Conservation (phyloP, 2,329 filamentous ascomycete species). For the Cercospora sesami region DNA sequence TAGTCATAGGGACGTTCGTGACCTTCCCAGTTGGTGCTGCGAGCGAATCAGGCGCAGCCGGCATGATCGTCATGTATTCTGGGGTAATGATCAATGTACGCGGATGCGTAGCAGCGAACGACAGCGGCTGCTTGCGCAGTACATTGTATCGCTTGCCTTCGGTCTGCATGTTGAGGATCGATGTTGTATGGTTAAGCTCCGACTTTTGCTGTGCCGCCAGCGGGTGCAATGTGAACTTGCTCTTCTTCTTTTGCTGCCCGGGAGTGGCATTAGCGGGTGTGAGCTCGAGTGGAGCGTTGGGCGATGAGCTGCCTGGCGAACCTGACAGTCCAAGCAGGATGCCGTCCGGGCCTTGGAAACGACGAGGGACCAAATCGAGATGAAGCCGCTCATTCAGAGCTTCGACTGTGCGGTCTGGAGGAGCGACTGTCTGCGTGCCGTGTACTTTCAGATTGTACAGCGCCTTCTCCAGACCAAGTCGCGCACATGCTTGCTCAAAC, state of each 20-base stretch:
- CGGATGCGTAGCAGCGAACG: slow-evolving; percentile 73
- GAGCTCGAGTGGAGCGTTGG: slow-evolving; percentile 64
- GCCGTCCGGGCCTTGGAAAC: slow-evolving; percentile 53
- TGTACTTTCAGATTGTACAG: slow-evolving; percentile 77
- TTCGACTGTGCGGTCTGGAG: slow-evolving; percentile 74
- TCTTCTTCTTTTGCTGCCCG: slow-evolving; percentile 32
- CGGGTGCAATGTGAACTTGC: slow-evolving; percentile 53
- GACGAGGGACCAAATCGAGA: slow-evolving; percentile 71
- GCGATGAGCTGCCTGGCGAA: slow-evolving; percentile 68
- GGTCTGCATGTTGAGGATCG: slow-evolving; percentile 47
- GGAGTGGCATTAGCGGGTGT: slow-evolving; percentile 41
- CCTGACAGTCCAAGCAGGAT: slow-evolving; percentile 69
- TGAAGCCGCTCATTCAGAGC: slow-evolving; percentile 74
- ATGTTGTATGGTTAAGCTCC: slow-evolving; percentile 26
- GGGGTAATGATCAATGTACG: slow-evolving; percentile 77
- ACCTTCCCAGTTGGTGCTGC: slow-evolving; percentile 58
- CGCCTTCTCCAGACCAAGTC: slow-evolving; percentile 75
- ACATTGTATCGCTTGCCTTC: slow-evolving; percentile 69
- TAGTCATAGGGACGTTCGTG: slow-evolving; percentile 78
- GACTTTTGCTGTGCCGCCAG: slow-evolving; percentile 56
- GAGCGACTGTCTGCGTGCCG: slow-evolving; percentile 70
- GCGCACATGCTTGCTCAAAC: slow-evolving; percentile 74
- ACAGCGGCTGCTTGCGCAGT: slow-evolving; percentile 79
- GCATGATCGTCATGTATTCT: slow-evolving; percentile 85
- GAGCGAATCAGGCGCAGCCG: slow-evolving; percentile 46